Conservation (phyloP, 2,329 filamentous ascomycete species). For the Aspergillus caelatus region DNA sequence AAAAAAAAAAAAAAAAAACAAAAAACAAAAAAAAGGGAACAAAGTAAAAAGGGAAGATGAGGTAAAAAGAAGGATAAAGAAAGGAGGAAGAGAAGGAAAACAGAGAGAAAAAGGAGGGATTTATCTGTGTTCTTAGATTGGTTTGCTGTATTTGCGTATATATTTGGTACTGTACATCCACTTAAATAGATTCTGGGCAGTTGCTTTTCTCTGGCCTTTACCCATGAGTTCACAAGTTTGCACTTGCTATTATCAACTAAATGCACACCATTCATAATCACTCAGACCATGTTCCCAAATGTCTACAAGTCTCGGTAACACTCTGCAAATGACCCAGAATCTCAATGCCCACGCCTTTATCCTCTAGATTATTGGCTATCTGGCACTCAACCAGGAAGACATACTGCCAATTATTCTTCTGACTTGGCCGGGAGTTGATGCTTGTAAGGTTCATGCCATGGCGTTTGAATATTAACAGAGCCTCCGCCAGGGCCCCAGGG, state of each 20-base stretch:
- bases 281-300: conserved; percentile 47
- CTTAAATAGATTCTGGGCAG: not conserved
- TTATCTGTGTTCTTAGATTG: not conserved
- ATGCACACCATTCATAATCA: conserved; percentile 20
- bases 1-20: too few species aligned
- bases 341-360: conserved; percentile 31
- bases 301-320: conserved; percentile 43
- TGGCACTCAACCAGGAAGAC: conserved; percentile 93
- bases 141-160: not conserved
- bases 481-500: conserved; percentile 81
- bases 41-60: too few species aligned
- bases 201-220: not conserved
- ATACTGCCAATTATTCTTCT: conserved; percentile 79
- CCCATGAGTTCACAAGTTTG: not conserved
- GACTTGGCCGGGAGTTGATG: conserved; percentile 83
- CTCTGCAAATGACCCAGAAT: conserved; percentile 37
- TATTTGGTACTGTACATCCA: not conserved
- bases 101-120: not conserved
- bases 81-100: too few species aligned
- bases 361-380: conserved; percentile 46
- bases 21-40: not conserved
- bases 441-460: conserved; percentile 80
- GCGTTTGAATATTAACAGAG: conserved; percentile 75
- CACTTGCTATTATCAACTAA: not conserved
- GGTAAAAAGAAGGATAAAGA: too few species aligned